Base-by-base conservation (phyloP, 805 yeast species). In the Babjeviella inositovora region DNA sequence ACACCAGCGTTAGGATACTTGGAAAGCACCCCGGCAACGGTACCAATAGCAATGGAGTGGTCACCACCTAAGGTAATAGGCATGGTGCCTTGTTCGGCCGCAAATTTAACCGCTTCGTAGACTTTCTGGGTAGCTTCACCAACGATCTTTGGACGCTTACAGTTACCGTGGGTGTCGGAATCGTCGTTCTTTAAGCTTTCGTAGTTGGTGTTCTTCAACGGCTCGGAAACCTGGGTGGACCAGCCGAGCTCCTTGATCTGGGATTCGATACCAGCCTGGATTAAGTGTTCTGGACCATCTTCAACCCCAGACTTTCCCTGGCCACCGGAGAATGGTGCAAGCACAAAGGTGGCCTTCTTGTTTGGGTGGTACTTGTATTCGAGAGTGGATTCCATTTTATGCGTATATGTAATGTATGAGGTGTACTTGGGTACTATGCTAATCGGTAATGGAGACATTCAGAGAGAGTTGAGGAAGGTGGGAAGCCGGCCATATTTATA, bases 251-350 rank as follows among this genome's bases (percentile, higher is more conserved):
- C 50, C 31, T 64, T 49, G 25, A 87, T 42, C 37, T 77, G 76
- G 13, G 56, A 33, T 30, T 64, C 55, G 28, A 87, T 56, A 4
- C 95, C 95, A 25, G 68, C 64, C 30, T 74, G 62, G 22, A 84
- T 46, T 33, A 87, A 54, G 46, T 68, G 75, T 29, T 70, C 64
- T n/a, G 98, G 97, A 17, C 96, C 98, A 23, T 69, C 62, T 41
- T 87, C 98, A 18, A 87, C 96, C 32, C 98, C 98, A 13, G 71
- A 64, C 41, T 81, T 80, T 19, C 82, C 85, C 48, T 87, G 98
- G 30, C 98, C 98, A 13, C 96, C 97, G 17, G 84, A 69, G 50
- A 87, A 90, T 24, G 97, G 97, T 1, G 95, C 96, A 11, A 73
- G 58, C 29, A 90, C 67, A 25, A 87, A 54, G n/a, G 82, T 63